phyloP scores from a whole-genome alignment of 2,329 filamentous ascomycete genomes.

The Calonectria pseudoturangicola region DNA sequence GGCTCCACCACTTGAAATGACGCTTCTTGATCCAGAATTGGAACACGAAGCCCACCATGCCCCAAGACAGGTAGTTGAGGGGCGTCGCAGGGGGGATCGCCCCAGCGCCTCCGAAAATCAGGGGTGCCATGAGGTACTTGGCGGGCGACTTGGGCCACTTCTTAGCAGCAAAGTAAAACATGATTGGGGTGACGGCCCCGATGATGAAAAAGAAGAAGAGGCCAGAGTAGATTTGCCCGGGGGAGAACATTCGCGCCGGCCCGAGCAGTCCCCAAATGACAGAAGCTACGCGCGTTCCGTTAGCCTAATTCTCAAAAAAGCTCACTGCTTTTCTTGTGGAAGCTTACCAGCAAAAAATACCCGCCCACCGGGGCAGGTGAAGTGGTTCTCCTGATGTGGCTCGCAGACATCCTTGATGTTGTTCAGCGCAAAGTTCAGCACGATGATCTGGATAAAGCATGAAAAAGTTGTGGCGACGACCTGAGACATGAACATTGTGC shows the following conservation, averaged over 20 bases:
- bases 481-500: conserved; percentile 80
- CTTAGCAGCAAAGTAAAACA: conserved; percentile 70
- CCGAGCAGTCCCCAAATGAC: conserved; percentile 82
- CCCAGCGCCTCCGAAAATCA: conserved; percentile 77
- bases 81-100: conserved; percentile 80
- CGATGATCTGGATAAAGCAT: conserved; percentile 79
- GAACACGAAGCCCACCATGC: conserved; percentile 81
- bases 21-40: conserved; percentile 80
- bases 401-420: conserved; percentile 80
- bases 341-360: conserved; percentile 77
- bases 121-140: conserved; percentile 75
- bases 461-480: conserved; percentile 80
- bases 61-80: conserved; percentile 85
- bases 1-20: conserved; percentile 82
- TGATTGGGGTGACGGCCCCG: conserved; percentile 71
- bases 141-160: conserved; percentile 70
- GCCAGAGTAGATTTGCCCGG: conserved; percentile 76
- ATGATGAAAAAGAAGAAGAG: conserved; percentile 77
- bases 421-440: conserved; percentile 76
- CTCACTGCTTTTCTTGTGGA: neutral
- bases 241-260: conserved; percentile 78
- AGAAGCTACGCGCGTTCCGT: conserved; percentile 65
- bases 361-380: conserved; percentile 77
- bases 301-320: conserved; percentile 6
- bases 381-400: conserved; percentile 72